phyloP scores from a whole-genome alignment of 2,329 filamentous ascomycete species.

The Coleophoma eucalyptorum region DNA sequence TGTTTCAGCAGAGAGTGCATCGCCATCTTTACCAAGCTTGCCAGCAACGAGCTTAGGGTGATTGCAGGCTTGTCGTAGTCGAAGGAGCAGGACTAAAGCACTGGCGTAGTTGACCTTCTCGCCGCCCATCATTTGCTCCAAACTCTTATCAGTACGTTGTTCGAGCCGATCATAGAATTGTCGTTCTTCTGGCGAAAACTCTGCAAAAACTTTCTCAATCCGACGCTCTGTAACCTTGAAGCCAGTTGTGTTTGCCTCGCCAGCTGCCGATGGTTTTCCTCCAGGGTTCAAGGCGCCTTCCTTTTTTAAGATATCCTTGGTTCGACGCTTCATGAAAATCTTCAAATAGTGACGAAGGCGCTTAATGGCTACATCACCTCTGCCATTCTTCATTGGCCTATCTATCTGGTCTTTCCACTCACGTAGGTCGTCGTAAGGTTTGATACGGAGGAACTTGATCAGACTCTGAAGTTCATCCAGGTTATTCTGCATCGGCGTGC shows the following conservation, averaged over 20 bases:
- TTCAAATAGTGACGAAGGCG: slow-evolving; percentile 80
- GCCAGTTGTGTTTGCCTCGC: slow-evolving; percentile 50
- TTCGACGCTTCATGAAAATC: slow-evolving; percentile 98
- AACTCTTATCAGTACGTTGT: slow-evolving; percentile 77
- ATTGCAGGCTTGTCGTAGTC: slow-evolving; percentile 90
- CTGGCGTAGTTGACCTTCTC: slow-evolving; percentile 85
- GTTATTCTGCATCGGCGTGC: slow-evolving; percentile 98
- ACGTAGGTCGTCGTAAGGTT: slow-evolving; percentile 80
- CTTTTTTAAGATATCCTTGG: slow-evolving; percentile 92
- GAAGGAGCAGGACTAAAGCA: slow-evolving; percentile 85
- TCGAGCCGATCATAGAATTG: slow-evolving; percentile 84
- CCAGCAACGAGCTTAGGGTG: slow-evolving; percentile 85
- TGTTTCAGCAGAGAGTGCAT: slow-evolving; percentile 67
- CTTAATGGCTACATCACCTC: slow-evolving; percentile 83
- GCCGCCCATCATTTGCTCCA: slow-evolving; percentile 84
- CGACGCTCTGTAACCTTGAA: slow-evolving; percentile 94
- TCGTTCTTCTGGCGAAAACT: slow-evolving; percentile 77
- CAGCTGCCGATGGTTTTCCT: slow-evolving; percentile 50
- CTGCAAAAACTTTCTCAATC: slow-evolving; percentile 73
- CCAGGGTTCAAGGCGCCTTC: slow-evolving; percentile 78
- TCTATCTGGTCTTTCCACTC: slow-evolving; percentile 94
- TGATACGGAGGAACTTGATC: slow-evolving; percentile 87
- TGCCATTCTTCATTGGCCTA: slow-evolving; percentile 81
- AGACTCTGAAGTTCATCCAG: slow-evolving; percentile 93
- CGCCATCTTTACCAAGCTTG: slow-evolving; percentile 83